These are phyloP conservation scores for Pythium folliculosum DNA, from an alignment of 352 stramenopile genomes.

Conservation along the genomic window DNA sequence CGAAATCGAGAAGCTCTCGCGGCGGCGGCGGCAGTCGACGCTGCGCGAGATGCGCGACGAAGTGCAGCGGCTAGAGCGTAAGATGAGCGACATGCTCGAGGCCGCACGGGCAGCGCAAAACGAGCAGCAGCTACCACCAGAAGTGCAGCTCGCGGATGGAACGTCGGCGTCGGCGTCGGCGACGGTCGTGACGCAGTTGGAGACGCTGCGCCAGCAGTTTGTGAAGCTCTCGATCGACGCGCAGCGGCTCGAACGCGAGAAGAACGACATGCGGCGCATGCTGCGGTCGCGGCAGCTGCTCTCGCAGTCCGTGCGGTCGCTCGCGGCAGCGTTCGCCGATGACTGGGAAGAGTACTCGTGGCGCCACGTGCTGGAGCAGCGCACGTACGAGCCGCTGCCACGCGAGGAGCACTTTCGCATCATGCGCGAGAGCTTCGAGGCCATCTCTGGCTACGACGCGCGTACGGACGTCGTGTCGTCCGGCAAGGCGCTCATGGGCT, in stretches of 20 bases:
- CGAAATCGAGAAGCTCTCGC: constrained; percentile 64
- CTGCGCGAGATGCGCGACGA: constrained; percentile 48
- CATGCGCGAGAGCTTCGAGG: constrained; percentile 58
- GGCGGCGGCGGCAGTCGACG: constrained; percentile 28
- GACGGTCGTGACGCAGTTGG: neutral
- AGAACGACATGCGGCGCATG: constrained; percentile 49
- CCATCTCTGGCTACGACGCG: constrained; percentile 49
- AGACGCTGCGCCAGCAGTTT: constrained; percentile 15
- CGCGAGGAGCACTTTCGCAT: constrained; percentile 39
- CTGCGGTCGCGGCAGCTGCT: constrained; percentile 57
- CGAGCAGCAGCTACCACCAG: constrained; percentile 5
- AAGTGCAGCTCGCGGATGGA: constrained; percentile 8
- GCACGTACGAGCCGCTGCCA: constrained; percentile 37
- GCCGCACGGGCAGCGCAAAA: constrained; percentile 23
- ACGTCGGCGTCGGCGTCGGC: neutral
- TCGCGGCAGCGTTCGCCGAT: constrained; percentile 38
- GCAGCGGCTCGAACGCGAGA: constrained; percentile 34
- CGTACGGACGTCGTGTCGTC: constrained; percentile 46
- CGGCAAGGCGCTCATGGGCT: constrained; percentile 51
- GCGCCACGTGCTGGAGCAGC: constrained; percentile 24
- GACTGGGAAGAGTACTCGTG: constrained; percentile 25
- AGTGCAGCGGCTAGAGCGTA: constrained; percentile 41
- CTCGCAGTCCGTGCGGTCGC: constrained; percentile 38
- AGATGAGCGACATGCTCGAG: constrained; percentile 23
- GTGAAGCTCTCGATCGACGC: constrained; percentile 21